Evolutionary conservation across 345 rosid species (phyloP), one percentile per base, ranked within the genome.

Genomic region (Stellera chamaejasme): DNA sequence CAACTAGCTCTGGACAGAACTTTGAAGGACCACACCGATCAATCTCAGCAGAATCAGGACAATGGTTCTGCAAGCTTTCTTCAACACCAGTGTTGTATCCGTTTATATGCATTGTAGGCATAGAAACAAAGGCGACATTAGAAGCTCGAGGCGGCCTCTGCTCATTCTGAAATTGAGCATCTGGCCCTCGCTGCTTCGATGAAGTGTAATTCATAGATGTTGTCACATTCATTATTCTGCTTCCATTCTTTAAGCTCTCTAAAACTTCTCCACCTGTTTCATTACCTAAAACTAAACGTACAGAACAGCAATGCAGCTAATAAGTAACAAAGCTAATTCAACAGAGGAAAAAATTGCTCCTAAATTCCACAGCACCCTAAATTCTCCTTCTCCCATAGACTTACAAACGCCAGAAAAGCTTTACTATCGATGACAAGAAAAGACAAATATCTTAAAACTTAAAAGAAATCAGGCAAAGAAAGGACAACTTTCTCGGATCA

Each of bases 101-200:
- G 32, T 70, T 69, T 23, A 75, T 48, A 61, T 54, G 82, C 87
- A 82, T 65, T n/a, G 77, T 52, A 11, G 90, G 93, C 95, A 86
- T 69, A 28, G 96, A 92, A 66, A 41, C 69, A 69, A 79, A 82
- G 45, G 67, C 66, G 28, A 70, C 61, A 60, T 72, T 52, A 1
- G 77, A 77, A n/a, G 79, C 78, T 48, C 61, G 58, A 41, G 69
- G 16, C 2, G 36, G 54, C 19, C 55, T 73, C 47, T 59, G 60
- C 43, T 64, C 79, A 43, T 10, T n/a, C 0, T 60, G 50, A 58
- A 61, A 4, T 41, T 57, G 54, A 52, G 28, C 51, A n/a, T 65
- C 77, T 13, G 56, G 55, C 43, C 63, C 80, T 41, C 60, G 56
- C 45, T 63, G 82, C 60, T 64, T 71, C 0, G 70, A 26, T 6